Conservation (phyloP, 2,329 filamentous ascomycete species). For the Orbilia ellipsospora region DNA sequence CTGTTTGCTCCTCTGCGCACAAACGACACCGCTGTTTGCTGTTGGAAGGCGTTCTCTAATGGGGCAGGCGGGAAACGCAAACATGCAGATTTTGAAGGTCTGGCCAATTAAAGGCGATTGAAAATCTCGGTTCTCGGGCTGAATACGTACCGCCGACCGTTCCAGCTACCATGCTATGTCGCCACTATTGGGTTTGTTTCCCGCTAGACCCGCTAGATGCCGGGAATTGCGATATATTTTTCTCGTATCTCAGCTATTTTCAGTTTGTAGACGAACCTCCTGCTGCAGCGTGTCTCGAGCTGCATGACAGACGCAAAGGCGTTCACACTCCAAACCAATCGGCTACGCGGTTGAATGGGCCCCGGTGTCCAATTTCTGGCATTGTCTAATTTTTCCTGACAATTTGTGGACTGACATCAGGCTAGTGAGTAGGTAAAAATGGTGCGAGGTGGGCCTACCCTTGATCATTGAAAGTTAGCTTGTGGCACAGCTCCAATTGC, state of each 20-base stretch:
- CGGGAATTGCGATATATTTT: not conserved
- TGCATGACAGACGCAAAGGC: constrained; percentile 27
- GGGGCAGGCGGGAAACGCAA: too few relatives aligned
- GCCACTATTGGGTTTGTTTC: too few relatives aligned
- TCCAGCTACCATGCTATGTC: too few relatives aligned
- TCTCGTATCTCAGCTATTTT: constrained; percentile 1
- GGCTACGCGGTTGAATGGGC: constrained; percentile 15
- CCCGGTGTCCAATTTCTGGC: constrained; percentile 2
- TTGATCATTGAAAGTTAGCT: constrained; percentile 6
- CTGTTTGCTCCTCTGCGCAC: too few relatives aligned
- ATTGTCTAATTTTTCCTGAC: constrained; percentile 23
- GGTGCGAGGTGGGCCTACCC: not conserved
- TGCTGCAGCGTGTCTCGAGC: constrained; percentile 11
- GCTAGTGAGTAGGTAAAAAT: constrained; percentile 6
- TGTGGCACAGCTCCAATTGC: constrained; percentile 29
- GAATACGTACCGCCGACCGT: too few relatives aligned
- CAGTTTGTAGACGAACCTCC: not conserved
- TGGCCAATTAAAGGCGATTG: too few relatives aligned
- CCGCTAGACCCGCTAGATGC: too few relatives aligned
- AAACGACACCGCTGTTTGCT: too few relatives aligned
- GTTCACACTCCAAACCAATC: constrained; percentile 7
- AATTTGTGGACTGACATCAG: constrained; percentile 6
- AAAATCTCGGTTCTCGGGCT: too few relatives aligned
- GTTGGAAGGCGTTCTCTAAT: too few relatives aligned
- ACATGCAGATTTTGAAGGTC: too few relatives aligned